phyloP scores from a whole-genome alignment of 208 protist species.

The Leptomonas seymouri region DNA sequence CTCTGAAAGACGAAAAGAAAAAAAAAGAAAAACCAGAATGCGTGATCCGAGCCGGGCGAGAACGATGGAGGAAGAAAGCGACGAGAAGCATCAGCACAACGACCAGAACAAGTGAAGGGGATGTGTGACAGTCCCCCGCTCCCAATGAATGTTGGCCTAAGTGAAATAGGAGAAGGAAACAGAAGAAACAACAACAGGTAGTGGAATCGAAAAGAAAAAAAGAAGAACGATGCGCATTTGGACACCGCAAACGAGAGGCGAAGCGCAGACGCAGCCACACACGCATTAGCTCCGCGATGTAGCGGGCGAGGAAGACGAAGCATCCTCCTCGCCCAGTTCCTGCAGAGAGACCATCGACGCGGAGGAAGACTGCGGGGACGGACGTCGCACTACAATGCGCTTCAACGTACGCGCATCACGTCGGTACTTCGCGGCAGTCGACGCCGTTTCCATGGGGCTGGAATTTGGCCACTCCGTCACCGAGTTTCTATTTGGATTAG shows the following conservation, averaged over 20 bases:
- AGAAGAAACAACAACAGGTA: too few relatives aligned
- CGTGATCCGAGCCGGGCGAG: too few relatives aligned
- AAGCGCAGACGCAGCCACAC: constrained; percentile 6
- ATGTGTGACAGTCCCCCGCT: too few relatives aligned
- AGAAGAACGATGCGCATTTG: background rate
- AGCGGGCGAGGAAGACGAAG: background rate
- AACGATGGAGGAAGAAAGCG: too few relatives aligned
- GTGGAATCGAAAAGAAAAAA: background rate
- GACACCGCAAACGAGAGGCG: too few relatives aligned
- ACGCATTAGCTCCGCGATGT: background rate
- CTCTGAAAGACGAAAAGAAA: too few relatives aligned
- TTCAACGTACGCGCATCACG: constrained; percentile 26
- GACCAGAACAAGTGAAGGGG: too few relatives aligned
- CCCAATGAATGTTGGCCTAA: too few relatives aligned
- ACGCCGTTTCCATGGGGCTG: background rate
- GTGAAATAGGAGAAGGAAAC: too few relatives aligned
- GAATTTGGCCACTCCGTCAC: background rate
- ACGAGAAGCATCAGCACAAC: too few relatives aligned
- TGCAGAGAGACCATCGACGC: constrained; percentile 12
- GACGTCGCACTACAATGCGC: constrained; percentile 20
- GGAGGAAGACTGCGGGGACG: constrained; percentile 15
- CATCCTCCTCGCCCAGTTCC: constrained; percentile 6
- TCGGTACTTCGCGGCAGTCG: constrained; percentile 16
- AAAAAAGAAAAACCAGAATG: too few relatives aligned
- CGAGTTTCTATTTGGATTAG: background rate